Conservation (phyloP, 129 eudicot species). For the Glebionis coronaria region DNA sequence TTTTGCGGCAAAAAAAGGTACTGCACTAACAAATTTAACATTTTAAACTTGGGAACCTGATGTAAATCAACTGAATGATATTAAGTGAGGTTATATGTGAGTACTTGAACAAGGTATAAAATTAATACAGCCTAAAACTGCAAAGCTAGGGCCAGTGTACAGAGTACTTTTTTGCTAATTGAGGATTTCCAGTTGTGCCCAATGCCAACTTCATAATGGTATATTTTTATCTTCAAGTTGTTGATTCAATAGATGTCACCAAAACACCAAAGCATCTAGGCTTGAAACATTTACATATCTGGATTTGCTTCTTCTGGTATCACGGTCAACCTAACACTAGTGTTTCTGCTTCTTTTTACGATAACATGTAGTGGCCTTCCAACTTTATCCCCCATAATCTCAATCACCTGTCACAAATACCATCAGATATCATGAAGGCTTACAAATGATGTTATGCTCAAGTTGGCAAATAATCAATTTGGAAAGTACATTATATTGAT, state of each 20-base stretch:
- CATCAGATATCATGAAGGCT: background rate
- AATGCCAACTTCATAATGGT: background rate
- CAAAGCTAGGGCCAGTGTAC: slow-evolving; percentile 7
- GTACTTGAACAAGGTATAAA: background rate
- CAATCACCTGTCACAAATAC: slow-evolving; percentile 46
- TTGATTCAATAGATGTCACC: background rate
- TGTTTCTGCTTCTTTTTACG: slow-evolving; percentile 60
- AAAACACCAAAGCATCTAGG: background rate
- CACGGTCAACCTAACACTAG: slow-evolving; percentile 48
- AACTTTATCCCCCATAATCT: slow-evolving; percentile 70
- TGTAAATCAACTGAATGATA: background rate
- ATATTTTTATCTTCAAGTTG: background rate
- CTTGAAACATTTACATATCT: slow-evolving; percentile 28
- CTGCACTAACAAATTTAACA: too few species aligned
- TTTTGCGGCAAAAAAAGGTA: too few species aligned
- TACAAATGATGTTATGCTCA: too few species aligned
- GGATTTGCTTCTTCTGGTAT: slow-evolving; percentile 83
- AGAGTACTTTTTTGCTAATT: background rate
- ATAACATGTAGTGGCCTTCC: slow-evolving; percentile 63
- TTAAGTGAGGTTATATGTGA: background rate
- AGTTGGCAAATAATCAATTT: background rate
- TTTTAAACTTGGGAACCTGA: background rate
- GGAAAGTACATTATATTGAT: too few species aligned
- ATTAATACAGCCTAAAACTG: slow-evolving; percentile 10
- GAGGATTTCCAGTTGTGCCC: background rate